Evolutionary conservation across 495 filamentous ascomycete genomes (phyloP), one percentile per base, ranked within the genome.

Genomic region (Cudoniella acicularis): DNA sequence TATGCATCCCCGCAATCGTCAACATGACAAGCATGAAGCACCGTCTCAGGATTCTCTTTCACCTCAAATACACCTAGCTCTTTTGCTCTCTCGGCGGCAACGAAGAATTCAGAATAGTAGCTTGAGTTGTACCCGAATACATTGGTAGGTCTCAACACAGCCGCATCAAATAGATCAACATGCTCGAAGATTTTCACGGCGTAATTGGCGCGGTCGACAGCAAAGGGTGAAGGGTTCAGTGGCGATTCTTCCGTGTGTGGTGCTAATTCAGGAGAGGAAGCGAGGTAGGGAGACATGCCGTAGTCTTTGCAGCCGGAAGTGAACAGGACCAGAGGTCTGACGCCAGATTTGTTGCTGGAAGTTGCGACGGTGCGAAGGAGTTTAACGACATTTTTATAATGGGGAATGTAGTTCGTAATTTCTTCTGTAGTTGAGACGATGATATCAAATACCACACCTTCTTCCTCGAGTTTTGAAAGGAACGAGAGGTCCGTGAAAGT

Each of bases 1-100:
- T 78, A 78, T 0, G 72, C 75, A 18, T 75, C 72, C 10, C 64
- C 75, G 48, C 73, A 77, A 61, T 78, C 75, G 57, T 78, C 75
- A 24, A 78, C 59, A 43, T 77, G 75, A 26, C 67, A 64, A 17
- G 62, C 70, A 57, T 77, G 75, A 43, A 75, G 57, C 43, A 77
- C 70, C 1, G 63, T 73, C 24, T 69, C 61, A n/a, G 56, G 60
- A 49, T 75, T 61, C 4, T 63, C 55, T 1, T 66, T 52, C 1
- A 76, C 47, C 26, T 66, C 58, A 16, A 75, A 24, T 0, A 61
- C 51, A 4, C 60, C 54, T 0, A 65, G 42, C 11, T 54, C 56
- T 1, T 60, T 57, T 21, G 30, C 51, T 10, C 65, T 59, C 8
- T 59, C 50, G 10, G 67, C 70, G 3, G 64, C 42, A 9, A 69